phyloP scores from a whole-genome alignment of 306 rosid genomes.

The Gastrolobium bilobum region DNA sequence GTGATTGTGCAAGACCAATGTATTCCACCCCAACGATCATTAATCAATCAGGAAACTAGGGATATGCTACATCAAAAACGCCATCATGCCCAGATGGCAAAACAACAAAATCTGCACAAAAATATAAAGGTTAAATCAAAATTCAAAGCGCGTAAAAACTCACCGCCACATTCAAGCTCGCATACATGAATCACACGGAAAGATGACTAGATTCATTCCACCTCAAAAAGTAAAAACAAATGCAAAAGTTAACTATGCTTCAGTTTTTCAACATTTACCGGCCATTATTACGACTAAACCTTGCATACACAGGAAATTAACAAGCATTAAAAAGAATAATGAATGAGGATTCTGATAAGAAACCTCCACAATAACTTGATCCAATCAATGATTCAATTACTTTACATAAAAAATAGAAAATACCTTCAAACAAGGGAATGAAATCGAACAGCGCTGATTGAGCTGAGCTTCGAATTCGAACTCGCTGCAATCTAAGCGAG shows the following conservation, averaged over 20 bases:
- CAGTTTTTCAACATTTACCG: neutral
- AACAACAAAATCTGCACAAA: conserved; percentile 57
- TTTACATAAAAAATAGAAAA: neutral
- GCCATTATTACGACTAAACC: neutral
- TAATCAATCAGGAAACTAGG: conserved; percentile 39
- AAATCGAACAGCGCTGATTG: conserved; percentile 33
- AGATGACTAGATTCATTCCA: conserved; percentile 2
- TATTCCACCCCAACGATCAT: conserved; percentile 64
- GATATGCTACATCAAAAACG: conserved; percentile 42
- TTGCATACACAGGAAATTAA: neutral
- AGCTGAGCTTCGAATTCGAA: conserved; percentile 49
- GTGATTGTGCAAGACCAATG: conserved; percentile 40
- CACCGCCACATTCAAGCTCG: neutral
- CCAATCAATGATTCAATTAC: neutral
- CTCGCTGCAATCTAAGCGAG: conserved; percentile 62
- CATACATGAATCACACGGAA: neutral
- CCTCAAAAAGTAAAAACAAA: neutral
- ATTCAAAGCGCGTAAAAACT: conserved; percentile 14
- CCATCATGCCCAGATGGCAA: conserved; percentile 52
- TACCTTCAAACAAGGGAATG: conserved; percentile 17
- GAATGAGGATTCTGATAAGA: neutral
- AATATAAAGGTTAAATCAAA: neutral
- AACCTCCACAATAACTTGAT: neutral
- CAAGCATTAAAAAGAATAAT: neutral
- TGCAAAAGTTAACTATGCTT: neutral